Conservation (phyloP, 148 eudicot genomes). For the Vaccinium darrowii region DNA sequence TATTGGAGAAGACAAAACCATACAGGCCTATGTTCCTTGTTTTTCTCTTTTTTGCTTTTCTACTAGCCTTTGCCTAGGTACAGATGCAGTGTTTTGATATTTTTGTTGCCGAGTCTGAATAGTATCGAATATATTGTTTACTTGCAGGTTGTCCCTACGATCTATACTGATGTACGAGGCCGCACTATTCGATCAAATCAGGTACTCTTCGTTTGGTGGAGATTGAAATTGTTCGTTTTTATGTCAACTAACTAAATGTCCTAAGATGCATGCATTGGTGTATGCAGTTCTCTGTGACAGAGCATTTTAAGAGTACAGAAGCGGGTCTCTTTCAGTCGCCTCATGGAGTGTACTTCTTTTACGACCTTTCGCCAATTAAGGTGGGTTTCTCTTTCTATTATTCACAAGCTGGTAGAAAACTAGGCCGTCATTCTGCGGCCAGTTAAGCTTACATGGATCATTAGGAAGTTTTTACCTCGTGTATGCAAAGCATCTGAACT, state of each 20-base stretch:
- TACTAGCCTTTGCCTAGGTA: background rate
- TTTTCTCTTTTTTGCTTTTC: background rate
- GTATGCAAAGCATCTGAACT: background rate
- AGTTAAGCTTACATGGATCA: background rate
- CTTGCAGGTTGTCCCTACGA: slow-evolving; percentile 82
- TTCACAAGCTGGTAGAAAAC: background rate
- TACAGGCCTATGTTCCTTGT: background rate
- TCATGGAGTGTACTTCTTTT: slow-evolving; percentile 91
- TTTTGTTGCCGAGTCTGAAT: background rate
- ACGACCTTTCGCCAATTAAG: slow-evolving; percentile 90
- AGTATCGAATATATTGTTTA: background rate
- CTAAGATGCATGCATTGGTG: background rate
- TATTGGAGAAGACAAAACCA: background rate
- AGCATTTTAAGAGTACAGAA: slow-evolving; percentile 62
- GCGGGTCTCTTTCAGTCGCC: slow-evolving; percentile 48
- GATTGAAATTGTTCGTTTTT: slow-evolving; percentile 16
- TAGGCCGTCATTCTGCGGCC: background rate
- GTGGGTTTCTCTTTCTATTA: slow-evolving; percentile 31
- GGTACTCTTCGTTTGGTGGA: slow-evolving; percentile 36
- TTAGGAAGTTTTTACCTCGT: background rate
- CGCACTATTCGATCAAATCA: slow-evolving; percentile 72
- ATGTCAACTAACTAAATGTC: background rate
- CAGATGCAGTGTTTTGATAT: background rate
- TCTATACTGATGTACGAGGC: slow-evolving; percentile 57
- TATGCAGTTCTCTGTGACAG: slow-evolving; percentile 86